These are phyloP conservation scores for Fistulifera pelliculosa DNA, from an alignment of 108 stramenopile genomes.

Conservation along the genomic window DNA sequence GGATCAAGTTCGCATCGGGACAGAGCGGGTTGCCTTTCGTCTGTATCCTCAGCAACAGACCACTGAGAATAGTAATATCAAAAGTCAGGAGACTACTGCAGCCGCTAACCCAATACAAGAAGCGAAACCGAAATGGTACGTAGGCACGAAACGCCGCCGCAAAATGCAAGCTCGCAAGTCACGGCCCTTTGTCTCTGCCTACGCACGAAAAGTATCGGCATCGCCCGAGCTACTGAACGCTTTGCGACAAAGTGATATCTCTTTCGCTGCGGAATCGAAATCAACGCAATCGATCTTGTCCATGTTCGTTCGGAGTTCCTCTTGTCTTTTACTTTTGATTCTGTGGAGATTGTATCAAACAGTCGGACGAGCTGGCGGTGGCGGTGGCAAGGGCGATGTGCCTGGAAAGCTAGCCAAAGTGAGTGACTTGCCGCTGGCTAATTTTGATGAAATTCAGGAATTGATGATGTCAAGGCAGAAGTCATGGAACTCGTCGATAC, in stretches of 20 bases:
- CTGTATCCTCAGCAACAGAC: slow-evolving; percentile 9
- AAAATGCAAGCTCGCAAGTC: slow-evolving; percentile 7
- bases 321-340: slow-evolving; percentile 58
- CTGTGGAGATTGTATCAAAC: slow-evolving; percentile 54
- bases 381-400: slow-evolving; percentile 23
- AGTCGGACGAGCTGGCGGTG: slow-evolving; percentile 35
- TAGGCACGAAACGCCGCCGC: slow-evolving; percentile 24
- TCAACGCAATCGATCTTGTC: slow-evolving; percentile 28
- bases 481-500: slow-evolving; percentile 87
- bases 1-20: slow-evolving; percentile 49
- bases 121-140: slow-evolving; percentile 21
- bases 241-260: slow-evolving; percentile 39
- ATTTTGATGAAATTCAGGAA: slow-evolving; percentile 78
- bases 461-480: slow-evolving; percentile 74
- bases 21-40: slow-evolving; percentile 44
- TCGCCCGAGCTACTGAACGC: slow-evolving; percentile 46
- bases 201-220: slow-evolving; percentile 50
- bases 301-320: slow-evolving; percentile 30
- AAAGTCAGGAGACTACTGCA: slow-evolving; percentile 1
- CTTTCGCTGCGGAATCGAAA: slow-evolving; percentile 52
- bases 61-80: too few relatives aligned
- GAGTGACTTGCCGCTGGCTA: slow-evolving; percentile 37
- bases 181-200: slow-evolving; percentile 19
- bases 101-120: slow-evolving; percentile 12
- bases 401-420: slow-evolving; percentile 60